Evolutionary conservation across 2,329 filamentous ascomycete genomes (phyloP), one percentile per base, ranked within the genome.

Genomic region (Beauveria rudraprayagi): DNA sequence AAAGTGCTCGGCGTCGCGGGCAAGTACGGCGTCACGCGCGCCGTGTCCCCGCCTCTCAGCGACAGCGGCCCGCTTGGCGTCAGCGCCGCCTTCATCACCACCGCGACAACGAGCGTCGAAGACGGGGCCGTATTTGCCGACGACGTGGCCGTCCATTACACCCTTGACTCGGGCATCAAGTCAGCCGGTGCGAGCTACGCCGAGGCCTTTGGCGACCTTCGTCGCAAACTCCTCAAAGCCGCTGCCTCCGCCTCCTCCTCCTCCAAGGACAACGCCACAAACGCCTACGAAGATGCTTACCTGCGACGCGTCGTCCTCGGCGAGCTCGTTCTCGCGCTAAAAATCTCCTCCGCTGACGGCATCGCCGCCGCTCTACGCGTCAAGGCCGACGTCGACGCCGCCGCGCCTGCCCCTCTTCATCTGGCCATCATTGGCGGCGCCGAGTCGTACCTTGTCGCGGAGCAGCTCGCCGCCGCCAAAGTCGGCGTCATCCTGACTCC

Each of bases 401-500:
- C 52, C 62, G 2, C 55, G 59, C 5, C 57, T 34, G 6, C 62
- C 26, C 16, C 46, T 61, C n/a, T 88, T 41, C 78, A 74, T n/a
- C 62, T 89, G 9, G 77, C 81, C 58, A 77, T 89, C 55, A 70
- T 86, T 24, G 86, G 86, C 63, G 86, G 80, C 46, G 84, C 85
- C 5, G 86, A 89, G 71, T 78, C 86, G 0, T 76, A 84, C 67
- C 73, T 89, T 1, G 69, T 89, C 0, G 86, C 85, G 0, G 64
- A 75, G 1, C 80, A 84, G 61, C 77, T 89, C 11, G 83, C 83
- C 0, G 74, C 75, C 0, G 83, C 84, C 0, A 65, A 75, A 1
- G 81, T 86, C 0, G 78, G 82, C 62, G 82, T 89, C 22, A 79
- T 89, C 28, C 78, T 89, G 1, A 76, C 81, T 0, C 85, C 85